Percentiles rank a stretch among this genome's conserved stretches.
Evolutionary conservation across 1,139 yeast genomes (phyloP).

Genomic region (Nakaseomyces uthaithaninus): DNA sequence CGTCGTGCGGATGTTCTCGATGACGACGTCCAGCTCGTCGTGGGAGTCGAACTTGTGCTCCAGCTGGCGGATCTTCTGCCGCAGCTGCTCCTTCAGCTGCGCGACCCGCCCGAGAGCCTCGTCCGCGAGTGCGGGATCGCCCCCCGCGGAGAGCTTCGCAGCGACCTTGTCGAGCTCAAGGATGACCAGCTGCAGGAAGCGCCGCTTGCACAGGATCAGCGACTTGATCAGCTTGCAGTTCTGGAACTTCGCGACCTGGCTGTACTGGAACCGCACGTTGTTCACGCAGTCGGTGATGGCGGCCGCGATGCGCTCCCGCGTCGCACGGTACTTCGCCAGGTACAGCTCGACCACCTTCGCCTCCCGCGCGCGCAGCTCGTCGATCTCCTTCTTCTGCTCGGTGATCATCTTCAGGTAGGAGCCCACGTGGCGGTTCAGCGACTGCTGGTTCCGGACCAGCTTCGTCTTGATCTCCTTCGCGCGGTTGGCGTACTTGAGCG

Average conservation of each 20-base stretch:
- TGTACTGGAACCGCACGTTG: slow-evolving; percentile 36
- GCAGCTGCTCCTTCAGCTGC: slow-evolving; percentile 19
- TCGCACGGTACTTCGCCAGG: slow-evolving; percentile 30
- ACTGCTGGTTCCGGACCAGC: slow-evolving; percentile 63
- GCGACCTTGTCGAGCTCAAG: slow-evolving; percentile 36
- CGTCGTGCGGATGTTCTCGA: slow-evolving; percentile 36
- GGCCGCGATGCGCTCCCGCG: slow-evolving; percentile 35
- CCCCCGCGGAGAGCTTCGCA: too few relatives aligned
- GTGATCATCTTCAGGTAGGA: slow-evolving; percentile 80
- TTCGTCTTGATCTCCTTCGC: slow-evolving; percentile 89
- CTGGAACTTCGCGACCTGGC: slow-evolving; percentile 40
- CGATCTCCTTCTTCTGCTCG: slow-evolving; percentile 72
- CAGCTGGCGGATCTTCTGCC: slow-evolving; percentile 40
- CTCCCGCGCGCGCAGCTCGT: slow-evolving; percentile 55
- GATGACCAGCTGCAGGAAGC: slow-evolving; percentile 40
- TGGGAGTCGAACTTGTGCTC: slow-evolving; percentile 45
- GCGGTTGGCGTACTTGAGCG: slow-evolving; percentile 81
- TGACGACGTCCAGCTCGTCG: slow-evolving; percentile 44
- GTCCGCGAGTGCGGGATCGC: not conserved
- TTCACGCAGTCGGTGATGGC: slow-evolving; percentile 38
- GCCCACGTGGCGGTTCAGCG: slow-evolving; percentile 77
- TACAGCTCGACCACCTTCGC: slow-evolving; percentile 36
- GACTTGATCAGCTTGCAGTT: slow-evolving; percentile 39
- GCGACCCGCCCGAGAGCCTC: slow-evolving; percentile 8
- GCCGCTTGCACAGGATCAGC: slow-evolving; percentile 47